These are phyloP conservation scores for Coffea eugenioides DNA, from an alignment of 257 asterid genomes.

Conservation along the genomic window DNA sequence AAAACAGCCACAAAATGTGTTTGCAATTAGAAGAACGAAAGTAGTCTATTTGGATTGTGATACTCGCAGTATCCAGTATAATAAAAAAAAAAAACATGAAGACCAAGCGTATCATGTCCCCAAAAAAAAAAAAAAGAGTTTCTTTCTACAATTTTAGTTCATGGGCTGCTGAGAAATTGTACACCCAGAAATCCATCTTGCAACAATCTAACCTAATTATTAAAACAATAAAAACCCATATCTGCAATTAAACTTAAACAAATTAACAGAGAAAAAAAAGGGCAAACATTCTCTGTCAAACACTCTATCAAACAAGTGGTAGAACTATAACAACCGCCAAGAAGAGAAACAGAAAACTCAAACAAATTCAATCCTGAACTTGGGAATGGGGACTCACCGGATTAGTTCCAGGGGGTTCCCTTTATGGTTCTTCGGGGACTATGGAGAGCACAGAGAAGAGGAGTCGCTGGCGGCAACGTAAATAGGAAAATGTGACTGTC, in stretches of 20 bases:
- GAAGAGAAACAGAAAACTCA: not conserved
- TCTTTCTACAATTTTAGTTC: not conserved
- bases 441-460: not conserved
- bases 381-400: not conserved
- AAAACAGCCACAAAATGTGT: not conserved
- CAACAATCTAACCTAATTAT: not conserved
- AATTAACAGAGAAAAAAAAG: not conserved
- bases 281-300: not conserved
- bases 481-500: not conserved
- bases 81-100: not conserved
- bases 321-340: not conserved
- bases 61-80: not conserved
- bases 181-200: not conserved
- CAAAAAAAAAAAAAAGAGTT: not conserved
- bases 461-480: not conserved
- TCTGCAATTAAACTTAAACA: not conserved
- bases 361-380: not conserved
- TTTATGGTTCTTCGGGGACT: not conserved
- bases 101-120: not conserved
- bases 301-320: constrained; percentile 4
- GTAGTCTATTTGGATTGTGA: not conserved
- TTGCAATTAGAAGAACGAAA: not conserved
- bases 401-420: not conserved
- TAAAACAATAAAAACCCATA: not conserved
- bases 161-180: not conserved